Base-by-base conservation (phyloP, 1,139 yeast genomes). In the Saccharomyces hybrid region DNA sequence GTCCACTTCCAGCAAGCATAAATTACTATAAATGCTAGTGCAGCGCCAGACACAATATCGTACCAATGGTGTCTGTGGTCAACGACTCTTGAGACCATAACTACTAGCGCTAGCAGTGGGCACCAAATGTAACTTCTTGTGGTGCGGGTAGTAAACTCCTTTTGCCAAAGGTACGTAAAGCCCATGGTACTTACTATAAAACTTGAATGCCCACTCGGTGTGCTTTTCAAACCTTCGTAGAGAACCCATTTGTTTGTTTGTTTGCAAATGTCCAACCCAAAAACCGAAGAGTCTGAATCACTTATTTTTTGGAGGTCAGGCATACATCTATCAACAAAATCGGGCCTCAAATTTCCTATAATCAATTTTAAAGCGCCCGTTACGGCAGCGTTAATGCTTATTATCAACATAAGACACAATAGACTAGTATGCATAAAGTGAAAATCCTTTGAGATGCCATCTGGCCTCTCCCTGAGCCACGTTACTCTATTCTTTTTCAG, bases 41-140 rank as follows among this genome's bases (percentile, higher is more conserved):
- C 16, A 23, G 58, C 55, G 6, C 70, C 70, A 38, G 57, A 54
- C 3, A 66, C 25, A 13, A 66, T 61, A 56, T 67, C 70, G 56
- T 64, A 64, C 68, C 69, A 65, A 51, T 64, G 69, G 56, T 67
- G 70, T 49, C 67, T 62, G 52, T 65, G 66, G 54, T 67, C 70
- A 5, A 60, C 52, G n/a, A 66, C 57, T 46, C 70, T 58, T 14
- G 69, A 64, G 6, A 58, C 51, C 66, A 67, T 66, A 16, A 67
- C 69, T 26, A 63, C 52, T 6, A 57, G 41, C n/a, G 62, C 61
- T 41, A 66, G 53, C 5, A 61, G 25, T 5, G 59, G 58, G 48
- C 69, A 66, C 70, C 70, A 66, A 11, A 57, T 26, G 53, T 63
- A 64, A 25, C 61, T 56, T 32, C 46, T 46, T 14, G 52, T 52